Evolutionary conservation across 805 yeast genomes (phyloP).

Genomic region (Suhomyces sp.): DNA sequence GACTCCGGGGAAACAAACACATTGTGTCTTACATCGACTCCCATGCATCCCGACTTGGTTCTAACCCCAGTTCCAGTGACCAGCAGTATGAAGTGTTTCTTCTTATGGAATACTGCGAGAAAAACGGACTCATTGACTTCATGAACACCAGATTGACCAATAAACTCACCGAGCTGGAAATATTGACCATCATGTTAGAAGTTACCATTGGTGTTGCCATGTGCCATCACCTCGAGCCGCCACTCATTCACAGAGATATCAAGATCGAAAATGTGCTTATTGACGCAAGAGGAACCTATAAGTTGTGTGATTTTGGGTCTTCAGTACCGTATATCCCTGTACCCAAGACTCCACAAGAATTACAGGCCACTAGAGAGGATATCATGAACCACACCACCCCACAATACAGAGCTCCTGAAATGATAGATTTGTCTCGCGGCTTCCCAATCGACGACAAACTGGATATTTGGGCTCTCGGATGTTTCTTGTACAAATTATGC

Average conservation of each 20-base stretch:
- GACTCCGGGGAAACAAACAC: conserved; percentile 72
- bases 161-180: conserved; percentile 66
- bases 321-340: conserved; percentile 65
- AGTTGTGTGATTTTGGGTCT: conserved; percentile 82
- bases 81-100: conserved; percentile 75
- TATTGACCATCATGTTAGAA: conserved; percentile 66
- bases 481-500: conserved; percentile 72
- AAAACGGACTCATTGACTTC: conserved; percentile 74
- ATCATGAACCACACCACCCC: conserved; percentile 80
- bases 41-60: conserved; percentile 74
- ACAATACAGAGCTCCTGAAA: conserved; percentile 82
- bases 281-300: conserved; percentile 56
- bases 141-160: conserved; percentile 72
- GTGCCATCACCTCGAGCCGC: conserved; percentile 72
- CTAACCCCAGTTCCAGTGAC: conserved; percentile 17
- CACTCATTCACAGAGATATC: conserved; percentile 75
- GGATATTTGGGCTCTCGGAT: conserved; percentile 85
- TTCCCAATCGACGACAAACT: conserved; percentile 78
- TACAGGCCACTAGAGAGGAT: conserved; percentile 61
- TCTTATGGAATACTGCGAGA: conserved; percentile 76
- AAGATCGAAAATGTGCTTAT: conserved; percentile 79
- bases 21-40: conserved; percentile 93
- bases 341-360: conserved; percentile 61
- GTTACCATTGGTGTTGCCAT: conserved; percentile 72
- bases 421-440: conserved; percentile 69